Percentiles rank a stretch among this genome's conserved stretches.
Conservation (phyloP, 129 eudicot species). For the Pseudognaphalium luteoalbum region DNA sequence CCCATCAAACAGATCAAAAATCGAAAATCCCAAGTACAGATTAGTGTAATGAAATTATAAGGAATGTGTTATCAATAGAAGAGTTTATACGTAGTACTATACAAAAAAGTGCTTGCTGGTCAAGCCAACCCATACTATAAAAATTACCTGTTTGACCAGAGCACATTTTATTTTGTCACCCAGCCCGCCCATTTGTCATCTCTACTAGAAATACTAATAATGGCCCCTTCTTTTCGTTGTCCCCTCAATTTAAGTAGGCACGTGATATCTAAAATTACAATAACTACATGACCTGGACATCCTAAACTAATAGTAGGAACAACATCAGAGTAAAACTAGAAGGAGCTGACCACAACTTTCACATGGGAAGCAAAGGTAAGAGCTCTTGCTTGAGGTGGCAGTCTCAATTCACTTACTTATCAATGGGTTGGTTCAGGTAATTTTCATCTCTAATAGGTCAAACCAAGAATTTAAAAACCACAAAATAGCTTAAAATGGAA, state of each 20-base stretch:
- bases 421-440: background rate
- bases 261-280: background rate
- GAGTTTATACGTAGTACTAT: no score
- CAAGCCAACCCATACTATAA: background rate
- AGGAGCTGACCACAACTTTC: slow-evolving; percentile 4
- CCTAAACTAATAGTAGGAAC: background rate
- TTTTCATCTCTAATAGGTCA: background rate
- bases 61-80: no score
- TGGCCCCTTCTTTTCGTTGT: background rate
- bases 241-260: background rate
- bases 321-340: slow-evolving; percentile 5
- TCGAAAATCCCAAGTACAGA: background rate
- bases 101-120: background rate
- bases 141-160: background rate
- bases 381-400: background rate
- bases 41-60: background rate
- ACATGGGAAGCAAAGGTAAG: background rate
- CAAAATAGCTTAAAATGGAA: no score
- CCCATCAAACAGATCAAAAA: background rate
- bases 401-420: background rate
- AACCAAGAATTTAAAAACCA: background rate
- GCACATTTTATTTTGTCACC: background rate
- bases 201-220: slow-evolving; percentile 3
- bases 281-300: background rate
- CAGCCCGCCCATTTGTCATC: background rate